A percentile compares a stretch with the other conserved stretches of the same genome.
These are phyloP conservation scores for Linum tenue DNA, from an alignment of 345 rosid genomes.

Conservation along the genomic window DNA sequence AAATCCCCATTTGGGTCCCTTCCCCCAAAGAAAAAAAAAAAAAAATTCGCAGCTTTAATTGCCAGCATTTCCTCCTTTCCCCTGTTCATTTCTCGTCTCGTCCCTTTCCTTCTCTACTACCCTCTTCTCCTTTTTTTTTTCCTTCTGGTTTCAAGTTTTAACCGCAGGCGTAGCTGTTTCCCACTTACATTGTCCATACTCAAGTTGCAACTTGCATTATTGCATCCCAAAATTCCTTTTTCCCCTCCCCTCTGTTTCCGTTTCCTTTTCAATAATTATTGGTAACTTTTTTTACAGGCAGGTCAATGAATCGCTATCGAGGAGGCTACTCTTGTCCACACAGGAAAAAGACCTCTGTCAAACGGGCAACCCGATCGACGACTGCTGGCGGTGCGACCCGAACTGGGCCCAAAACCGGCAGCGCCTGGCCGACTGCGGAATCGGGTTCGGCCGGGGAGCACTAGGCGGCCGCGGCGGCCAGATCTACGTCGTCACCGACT, in stretches of 20 bases:
- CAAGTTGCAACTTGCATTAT: not conserved
- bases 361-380: slow-evolving; percentile 77
- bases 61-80: too few species aligned
- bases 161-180: not conserved
- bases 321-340: slow-evolving; percentile 15
- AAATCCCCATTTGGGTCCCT: not conserved
- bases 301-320: slow-evolving; percentile 26
- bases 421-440: slow-evolving; percentile 59
- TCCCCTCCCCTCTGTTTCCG: not conserved
- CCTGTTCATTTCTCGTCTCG: too few species aligned
- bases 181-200: not conserved
- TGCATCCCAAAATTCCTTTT: not conserved
- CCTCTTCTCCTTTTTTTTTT: too few species aligned
- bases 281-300: slow-evolving; percentile 19
- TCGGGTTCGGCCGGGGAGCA: slow-evolving; percentile 69
- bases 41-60: too few species aligned
- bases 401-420: slow-evolving; percentile 66
- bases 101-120: too few species aligned
- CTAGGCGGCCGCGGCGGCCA: slow-evolving; percentile 76
- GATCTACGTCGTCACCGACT: slow-evolving; percentile 78
- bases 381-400: slow-evolving; percentile 79
- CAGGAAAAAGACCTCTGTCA: slow-evolving; percentile 26
- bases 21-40: not conserved
- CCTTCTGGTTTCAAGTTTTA: too few species aligned
- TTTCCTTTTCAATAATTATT: not conserved